These are phyloP conservation scores for Pichia pseudocactophila DNA, from an alignment of 805 yeast species.

Conservation along the genomic window DNA sequence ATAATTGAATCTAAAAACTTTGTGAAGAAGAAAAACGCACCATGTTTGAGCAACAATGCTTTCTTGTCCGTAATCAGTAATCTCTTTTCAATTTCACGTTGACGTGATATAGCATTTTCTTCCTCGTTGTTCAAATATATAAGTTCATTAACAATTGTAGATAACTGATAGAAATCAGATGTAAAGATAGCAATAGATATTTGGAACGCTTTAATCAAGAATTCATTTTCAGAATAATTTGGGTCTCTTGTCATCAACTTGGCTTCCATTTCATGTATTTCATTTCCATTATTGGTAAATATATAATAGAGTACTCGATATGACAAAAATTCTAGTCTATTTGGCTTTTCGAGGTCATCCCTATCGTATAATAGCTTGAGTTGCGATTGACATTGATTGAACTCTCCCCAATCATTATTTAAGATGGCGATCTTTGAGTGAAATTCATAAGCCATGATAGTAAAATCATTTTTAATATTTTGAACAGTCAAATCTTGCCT, in stretches of 20 bases:
- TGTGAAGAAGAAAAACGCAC: conserved; percentile 19
- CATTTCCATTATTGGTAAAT: conserved; percentile 58
- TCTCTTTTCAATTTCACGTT: not conserved
- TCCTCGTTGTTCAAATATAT: conserved; percentile 14
- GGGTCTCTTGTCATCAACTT: conserved; percentile 12
- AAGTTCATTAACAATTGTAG: conserved; percentile 33
- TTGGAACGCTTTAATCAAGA: conserved; percentile 26
- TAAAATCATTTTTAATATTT: conserved; percentile 67
- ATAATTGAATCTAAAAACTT: conserved; percentile 40
- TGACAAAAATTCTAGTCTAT: conserved; percentile 55
- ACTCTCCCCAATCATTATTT: conserved; percentile 82
- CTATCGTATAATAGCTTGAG: conserved; percentile 51
- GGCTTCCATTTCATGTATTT: conserved; percentile 37
- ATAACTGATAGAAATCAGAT: conserved; percentile 47
- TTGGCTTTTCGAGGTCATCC: conserved; percentile 21
- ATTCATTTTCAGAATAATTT: conserved; percentile 15
- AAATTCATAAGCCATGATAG: conserved; percentile 71
- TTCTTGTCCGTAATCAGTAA: conserved; percentile 10
- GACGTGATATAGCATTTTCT: not conserved
- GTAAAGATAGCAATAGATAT: conserved; percentile 28
- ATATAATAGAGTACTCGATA: conserved; percentile 69
- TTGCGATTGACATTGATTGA: conserved; percentile 89
- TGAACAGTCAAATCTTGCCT: conserved; percentile 93
- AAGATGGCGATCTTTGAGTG: conserved; percentile 84
- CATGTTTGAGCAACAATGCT: conserved; percentile 16